Evolutionary conservation across 1,284 basidiomycete species (phyloP).

Genomic region (Trametes versicolor): DNA sequence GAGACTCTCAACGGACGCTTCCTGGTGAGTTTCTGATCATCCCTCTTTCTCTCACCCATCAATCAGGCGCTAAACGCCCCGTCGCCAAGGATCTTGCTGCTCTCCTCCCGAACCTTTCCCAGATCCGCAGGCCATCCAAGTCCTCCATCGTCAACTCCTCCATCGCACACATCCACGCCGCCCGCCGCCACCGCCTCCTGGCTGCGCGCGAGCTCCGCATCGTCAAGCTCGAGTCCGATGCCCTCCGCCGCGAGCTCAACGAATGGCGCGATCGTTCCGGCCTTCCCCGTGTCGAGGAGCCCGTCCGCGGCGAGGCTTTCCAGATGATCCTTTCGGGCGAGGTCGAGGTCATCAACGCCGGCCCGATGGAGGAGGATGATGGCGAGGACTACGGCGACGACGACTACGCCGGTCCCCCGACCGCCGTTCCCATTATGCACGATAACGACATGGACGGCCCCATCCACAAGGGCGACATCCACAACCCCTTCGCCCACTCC

Average conservation of each 20-base stretch:
- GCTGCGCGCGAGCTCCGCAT: constrained; percentile 82
- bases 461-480: constrained; percentile 28
- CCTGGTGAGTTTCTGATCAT: constrained; percentile 57
- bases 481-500: constrained; percentile 44
- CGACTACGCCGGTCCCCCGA: constrained; percentile 44
- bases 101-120: constrained; percentile 88
- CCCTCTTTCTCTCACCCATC: constrained; percentile 1
- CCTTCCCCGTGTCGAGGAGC: constrained; percentile 75
- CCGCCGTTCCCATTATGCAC: constrained; percentile 24
- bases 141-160: constrained; percentile 94
- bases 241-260: constrained; percentile 85
- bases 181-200: constrained; percentile 80
- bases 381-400: constrained; percentile 51
- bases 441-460: constrained; percentile 34
- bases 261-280: constrained; percentile 85
- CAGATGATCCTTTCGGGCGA: constrained; percentile 73
- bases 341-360: constrained; percentile 66
- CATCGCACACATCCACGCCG: constrained; percentile 85
- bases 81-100: constrained; percentile 80
- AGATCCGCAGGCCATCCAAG: constrained; percentile 92
- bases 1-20: constrained; percentile 94
- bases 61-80: constrained; percentile 17
- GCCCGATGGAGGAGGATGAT: constrained; percentile 64
- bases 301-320: constrained; percentile 73
- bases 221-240: constrained; percentile 81